phyloP scores from a whole-genome alignment of 2,329 filamentous ascomycete species.

The Mycosphaerella arachidis region DNA sequence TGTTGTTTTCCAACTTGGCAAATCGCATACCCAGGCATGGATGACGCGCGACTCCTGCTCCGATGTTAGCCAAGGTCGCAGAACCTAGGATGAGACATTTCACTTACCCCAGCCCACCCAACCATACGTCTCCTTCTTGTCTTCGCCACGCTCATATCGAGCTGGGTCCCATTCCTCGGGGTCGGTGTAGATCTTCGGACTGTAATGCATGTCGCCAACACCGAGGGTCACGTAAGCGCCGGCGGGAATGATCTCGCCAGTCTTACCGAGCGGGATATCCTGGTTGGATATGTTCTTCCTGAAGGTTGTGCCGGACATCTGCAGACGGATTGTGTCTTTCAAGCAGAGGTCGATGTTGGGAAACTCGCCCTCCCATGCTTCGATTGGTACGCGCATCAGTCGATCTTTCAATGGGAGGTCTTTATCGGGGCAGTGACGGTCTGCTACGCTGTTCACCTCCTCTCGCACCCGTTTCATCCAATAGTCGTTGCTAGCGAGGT shows the following conservation, averaged over 20 bases:
- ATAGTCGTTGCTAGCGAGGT: constrained; percentile 45
- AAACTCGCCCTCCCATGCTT: constrained; percentile 55
- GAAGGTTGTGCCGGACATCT: constrained; percentile 46
- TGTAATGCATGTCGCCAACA: constrained; percentile 47
- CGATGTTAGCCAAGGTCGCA: not conserved
- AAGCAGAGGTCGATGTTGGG: constrained; percentile 50
- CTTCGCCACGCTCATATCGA: constrained; percentile 48
- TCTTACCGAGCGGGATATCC: constrained; percentile 42
- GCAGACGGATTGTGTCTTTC: constrained; percentile 52
- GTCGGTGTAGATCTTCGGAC: constrained; percentile 47
- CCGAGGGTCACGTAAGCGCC: constrained; percentile 46
- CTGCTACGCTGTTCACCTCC: constrained; percentile 47
- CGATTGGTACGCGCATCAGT: constrained; percentile 44
- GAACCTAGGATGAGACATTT: not conserved
- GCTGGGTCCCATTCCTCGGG: constrained; percentile 49
- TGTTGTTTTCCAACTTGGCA: constrained; percentile 51
- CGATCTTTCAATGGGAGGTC: constrained; percentile 35
- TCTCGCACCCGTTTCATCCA: constrained; percentile 44
- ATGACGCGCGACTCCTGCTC: constrained; percentile 34
- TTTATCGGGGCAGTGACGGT: constrained; percentile 38
- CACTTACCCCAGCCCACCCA: constrained; percentile 35
- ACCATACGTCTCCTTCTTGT: constrained; percentile 38
- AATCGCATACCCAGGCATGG: constrained; percentile 45
- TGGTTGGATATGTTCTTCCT: constrained; percentile 48
- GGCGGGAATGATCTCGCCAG: constrained; percentile 48